phyloP scores from a whole-genome alignment of 2,329 filamentous ascomycete genomes.

The Penicillium sp. region DNA sequence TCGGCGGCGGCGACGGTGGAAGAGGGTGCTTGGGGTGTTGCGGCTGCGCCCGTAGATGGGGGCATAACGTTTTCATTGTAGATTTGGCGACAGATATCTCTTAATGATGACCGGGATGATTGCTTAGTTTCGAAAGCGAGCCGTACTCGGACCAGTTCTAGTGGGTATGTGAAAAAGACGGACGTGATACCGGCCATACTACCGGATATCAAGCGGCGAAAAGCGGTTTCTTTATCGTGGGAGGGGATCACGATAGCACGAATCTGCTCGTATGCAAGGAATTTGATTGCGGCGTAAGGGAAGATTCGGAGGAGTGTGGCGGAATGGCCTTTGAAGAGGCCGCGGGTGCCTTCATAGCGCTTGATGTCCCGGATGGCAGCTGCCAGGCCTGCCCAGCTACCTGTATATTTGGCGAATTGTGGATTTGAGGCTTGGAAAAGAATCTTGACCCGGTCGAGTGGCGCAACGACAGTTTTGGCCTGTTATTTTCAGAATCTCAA shows the following conservation, averaged over 20 bases:
- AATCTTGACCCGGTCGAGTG: constrained; percentile 96
- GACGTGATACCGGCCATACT: constrained; percentile 71
- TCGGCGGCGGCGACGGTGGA: constrained; percentile 43
- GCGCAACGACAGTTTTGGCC: constrained; percentile 94
- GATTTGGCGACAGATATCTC: constrained; percentile 79
- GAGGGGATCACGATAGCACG: constrained; percentile 73
- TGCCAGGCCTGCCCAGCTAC: constrained; percentile 82
- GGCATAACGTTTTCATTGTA: constrained; percentile 70
- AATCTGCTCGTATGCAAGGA: constrained; percentile 96
- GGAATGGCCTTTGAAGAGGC: constrained; percentile 90
- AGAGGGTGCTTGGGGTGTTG: constrained; percentile 38
- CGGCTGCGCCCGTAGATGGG: constrained; percentile 20
- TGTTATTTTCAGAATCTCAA: constrained; percentile 37
- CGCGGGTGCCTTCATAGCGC: constrained; percentile 66
- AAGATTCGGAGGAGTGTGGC: constrained; percentile 93
- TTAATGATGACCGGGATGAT: constrained; percentile 67
- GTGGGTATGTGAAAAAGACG: constrained; percentile 93
- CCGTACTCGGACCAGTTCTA: constrained; percentile 90
- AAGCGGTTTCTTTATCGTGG: constrained; percentile 73
- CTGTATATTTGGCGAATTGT: constrained; percentile 88
- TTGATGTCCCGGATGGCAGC: constrained; percentile 84
- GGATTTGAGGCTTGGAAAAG: constrained; percentile 96
- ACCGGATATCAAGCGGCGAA: constrained; percentile 60
- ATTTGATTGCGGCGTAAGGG: constrained; percentile 96
- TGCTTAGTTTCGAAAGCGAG: constrained; percentile 90